phyloP scores from a whole-genome alignment of 306 rosid species.

The Cucumis cinereus region DNA sequence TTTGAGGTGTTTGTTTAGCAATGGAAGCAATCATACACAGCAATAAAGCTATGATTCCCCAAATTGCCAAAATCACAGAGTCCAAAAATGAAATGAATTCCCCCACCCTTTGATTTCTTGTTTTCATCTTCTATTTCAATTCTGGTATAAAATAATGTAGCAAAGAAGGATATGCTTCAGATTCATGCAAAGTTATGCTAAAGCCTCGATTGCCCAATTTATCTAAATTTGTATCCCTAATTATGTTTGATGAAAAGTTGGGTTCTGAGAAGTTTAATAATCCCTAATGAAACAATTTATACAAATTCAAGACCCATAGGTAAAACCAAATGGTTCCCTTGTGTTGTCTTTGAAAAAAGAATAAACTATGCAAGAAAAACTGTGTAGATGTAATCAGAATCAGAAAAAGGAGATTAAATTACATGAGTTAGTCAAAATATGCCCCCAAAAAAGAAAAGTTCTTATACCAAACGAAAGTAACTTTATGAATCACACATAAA shows the following conservation, averaged over 20 bases:
- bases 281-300: not conserved
- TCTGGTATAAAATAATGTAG: not conserved
- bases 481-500: not conserved
- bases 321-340: not conserved
- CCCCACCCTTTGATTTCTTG: not conserved
- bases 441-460: not conserved
- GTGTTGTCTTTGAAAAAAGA: not conserved
- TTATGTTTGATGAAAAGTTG: not conserved
- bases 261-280: not conserved
- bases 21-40: conserved; percentile 24
- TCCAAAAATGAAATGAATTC: not conserved
- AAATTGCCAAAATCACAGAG: not conserved
- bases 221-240: not conserved
- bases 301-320: not conserved
- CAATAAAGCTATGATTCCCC: conserved; percentile 1
- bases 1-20: conserved; percentile 44
- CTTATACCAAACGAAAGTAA: not conserved
- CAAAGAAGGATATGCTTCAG: not conserved
- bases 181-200: not conserved
- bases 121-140: not conserved
- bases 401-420: not conserved
- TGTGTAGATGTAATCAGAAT: not conserved
- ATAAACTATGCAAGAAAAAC: not conserved
- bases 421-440: not conserved
- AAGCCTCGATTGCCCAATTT: not conserved